Evolutionary conservation across 1,284 basidiomycete species (phyloP).

Genomic region (Cystobasidium slooffiae): DNA sequence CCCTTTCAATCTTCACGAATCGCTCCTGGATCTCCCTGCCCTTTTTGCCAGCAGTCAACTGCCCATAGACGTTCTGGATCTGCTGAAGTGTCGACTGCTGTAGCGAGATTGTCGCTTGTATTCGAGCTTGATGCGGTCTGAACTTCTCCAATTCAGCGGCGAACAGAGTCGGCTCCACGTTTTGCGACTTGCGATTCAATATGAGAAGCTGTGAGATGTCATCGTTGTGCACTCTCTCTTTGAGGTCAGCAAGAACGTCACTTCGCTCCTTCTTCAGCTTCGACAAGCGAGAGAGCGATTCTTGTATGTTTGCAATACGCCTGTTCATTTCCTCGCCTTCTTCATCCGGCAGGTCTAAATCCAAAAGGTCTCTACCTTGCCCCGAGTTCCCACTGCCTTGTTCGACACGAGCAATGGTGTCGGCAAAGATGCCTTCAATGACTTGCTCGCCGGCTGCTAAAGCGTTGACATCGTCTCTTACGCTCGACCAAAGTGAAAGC

Average conservation of each 20-base stretch:
- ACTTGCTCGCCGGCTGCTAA: slow-evolving; percentile 65
- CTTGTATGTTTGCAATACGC: slow-evolving; percentile 76
- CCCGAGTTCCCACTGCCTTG: slow-evolving; percentile 11
- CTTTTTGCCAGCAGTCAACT: slow-evolving; percentile 71
- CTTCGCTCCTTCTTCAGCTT: slow-evolving; percentile 83
- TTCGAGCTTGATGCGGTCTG: slow-evolving; percentile 81
- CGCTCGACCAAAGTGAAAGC: slow-evolving; percentile 71
- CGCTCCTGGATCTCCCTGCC: slow-evolving; percentile 72
- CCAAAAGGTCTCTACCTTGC: slow-evolving; percentile 56
- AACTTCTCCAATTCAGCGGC: slow-evolving; percentile 95
- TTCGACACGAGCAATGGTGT: slow-evolving; percentile 56
- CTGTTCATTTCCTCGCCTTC: slow-evolving; percentile 68
- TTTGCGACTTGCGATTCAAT: slow-evolving; percentile 82
- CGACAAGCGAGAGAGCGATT: slow-evolving; percentile 72
- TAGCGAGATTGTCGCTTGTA: slow-evolving; percentile 74
- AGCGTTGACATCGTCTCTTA: slow-evolving; percentile 70
- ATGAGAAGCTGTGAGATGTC: slow-evolving; percentile 95
- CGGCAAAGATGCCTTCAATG: slow-evolving; percentile 72
- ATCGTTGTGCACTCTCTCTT: slow-evolving; percentile 92
- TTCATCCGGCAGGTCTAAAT: slow-evolving; percentile 69
- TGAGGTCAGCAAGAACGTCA: slow-evolving; percentile 87
- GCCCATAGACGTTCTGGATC: slow-evolving; percentile 70
- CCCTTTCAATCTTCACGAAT: slow-evolving; percentile 77
- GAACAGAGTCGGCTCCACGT: slow-evolving; percentile 84
- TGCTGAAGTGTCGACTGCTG: slow-evolving; percentile 74